Evolutionary conservation across 2,329 filamentous ascomycete species (phyloP).

Genomic region (Neonectria punicea): DNA sequence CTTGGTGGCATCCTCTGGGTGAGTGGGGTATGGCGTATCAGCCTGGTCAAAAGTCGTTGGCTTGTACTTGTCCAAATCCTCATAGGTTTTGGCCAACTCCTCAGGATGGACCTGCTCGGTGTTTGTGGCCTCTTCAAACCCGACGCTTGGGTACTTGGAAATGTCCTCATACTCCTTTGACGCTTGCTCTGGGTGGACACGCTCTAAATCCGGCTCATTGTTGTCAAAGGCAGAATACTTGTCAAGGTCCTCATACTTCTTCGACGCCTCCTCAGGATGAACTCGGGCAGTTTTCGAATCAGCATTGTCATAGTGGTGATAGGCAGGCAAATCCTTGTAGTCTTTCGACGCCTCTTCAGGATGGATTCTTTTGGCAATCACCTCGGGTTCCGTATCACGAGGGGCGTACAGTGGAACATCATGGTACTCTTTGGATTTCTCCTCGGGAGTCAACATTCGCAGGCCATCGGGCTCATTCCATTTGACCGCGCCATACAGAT

Average conservation of each 20-base stretch:
- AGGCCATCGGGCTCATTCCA: conserved; percentile 53
- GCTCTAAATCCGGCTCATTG: conserved; percentile 33
- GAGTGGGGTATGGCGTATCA: conserved; percentile 39
- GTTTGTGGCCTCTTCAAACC: conserved; percentile 43
- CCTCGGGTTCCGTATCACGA: conserved; percentile 32
- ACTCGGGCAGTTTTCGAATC: conserved; percentile 36
- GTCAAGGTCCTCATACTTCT: conserved; percentile 50
- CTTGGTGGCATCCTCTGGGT: conserved; percentile 51
- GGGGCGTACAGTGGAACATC: conserved; percentile 50
- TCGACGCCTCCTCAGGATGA: conserved; percentile 50
- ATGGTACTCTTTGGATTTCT: conserved; percentile 53
- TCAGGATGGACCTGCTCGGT: conserved; percentile 49
- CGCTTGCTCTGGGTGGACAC: conserved; percentile 44
- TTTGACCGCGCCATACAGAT: conserved; percentile 48
- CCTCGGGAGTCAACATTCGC: conserved; percentile 45
- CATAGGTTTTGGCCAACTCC: conserved; percentile 52
- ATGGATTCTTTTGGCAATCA: conserved; percentile 31
- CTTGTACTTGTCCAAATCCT: conserved; percentile 56
- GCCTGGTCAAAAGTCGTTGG: conserved; percentile 43
- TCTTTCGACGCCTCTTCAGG: conserved; percentile 45
- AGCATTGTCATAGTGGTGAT: conserved; percentile 43
- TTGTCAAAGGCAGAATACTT: conserved; percentile 47
- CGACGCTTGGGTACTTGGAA: conserved; percentile 44
- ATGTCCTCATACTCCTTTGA: conserved; percentile 51
- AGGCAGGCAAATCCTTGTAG: conserved; percentile 44